A percentile compares a stretch with the other conserved stretches of the same genome.
phyloP scores from a whole-genome alignment of 2,329 filamentous ascomycete genomes.

The Beauveria caledonica region DNA sequence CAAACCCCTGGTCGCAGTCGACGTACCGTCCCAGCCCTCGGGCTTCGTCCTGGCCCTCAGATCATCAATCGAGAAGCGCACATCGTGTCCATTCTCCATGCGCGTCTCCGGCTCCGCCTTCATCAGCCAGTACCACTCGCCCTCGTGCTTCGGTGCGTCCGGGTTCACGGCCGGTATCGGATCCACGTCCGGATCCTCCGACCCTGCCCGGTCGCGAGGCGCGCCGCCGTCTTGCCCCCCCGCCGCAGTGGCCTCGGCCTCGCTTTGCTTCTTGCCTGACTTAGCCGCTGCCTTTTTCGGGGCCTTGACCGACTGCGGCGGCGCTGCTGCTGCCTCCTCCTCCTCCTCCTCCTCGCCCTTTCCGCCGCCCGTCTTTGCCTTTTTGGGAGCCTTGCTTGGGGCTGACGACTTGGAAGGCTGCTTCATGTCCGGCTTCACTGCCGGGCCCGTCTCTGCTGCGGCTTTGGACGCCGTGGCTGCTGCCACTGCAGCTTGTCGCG shows the following conservation, averaged over 20 bases:
- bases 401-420: background rate
- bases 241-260: background rate
- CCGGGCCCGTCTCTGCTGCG: background rate
- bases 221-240: background rate
- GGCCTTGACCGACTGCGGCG: background rate
- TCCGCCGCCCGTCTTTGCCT: background rate
- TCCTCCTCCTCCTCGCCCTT: background rate
- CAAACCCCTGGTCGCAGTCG: background rate
- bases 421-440: background rate
- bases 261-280: background rate
- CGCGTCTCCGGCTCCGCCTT: conserved; percentile 86
- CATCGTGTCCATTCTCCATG: conserved; percentile 77
- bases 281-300: background rate
- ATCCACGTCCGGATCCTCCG: conserved; percentile 24
- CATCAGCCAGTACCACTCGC: conserved; percentile 64
- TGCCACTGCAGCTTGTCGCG: conserved; percentile 17
- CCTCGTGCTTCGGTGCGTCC: conserved; percentile 31
- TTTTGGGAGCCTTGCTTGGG: background rate
- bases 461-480: conserved; percentile 6
- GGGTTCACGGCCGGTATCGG: conserved; percentile 30
- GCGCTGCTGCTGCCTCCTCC: background rate
- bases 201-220: conserved; percentile 12
- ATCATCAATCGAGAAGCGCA: conserved; percentile 92
- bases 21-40: conserved; percentile 83
- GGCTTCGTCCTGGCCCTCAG: conserved; percentile 62